Evolutionary conservation across 73 alveolate genomes (phyloP), one percentile per base, ranked within the genome.

Genomic region (Breviolum minutum): DNA sequence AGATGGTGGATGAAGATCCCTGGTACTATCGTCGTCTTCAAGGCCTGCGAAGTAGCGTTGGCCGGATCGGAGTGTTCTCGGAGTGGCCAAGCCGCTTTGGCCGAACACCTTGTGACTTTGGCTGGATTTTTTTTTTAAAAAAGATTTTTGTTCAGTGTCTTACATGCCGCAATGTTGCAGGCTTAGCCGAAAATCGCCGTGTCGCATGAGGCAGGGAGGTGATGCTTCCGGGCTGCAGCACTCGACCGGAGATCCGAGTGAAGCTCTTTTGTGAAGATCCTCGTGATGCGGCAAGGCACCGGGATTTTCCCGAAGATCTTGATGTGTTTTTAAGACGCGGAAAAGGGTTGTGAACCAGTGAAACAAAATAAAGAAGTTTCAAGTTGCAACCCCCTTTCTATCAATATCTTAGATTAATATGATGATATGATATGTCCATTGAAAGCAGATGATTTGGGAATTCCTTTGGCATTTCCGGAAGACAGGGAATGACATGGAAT

Each of bases 231-330:
- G 90, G 90, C 70, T 40, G 30, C 30, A 11, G 70, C 70, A 40
- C 90, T 6, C 90, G 90, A 2, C 90, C 90, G 14, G 90, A 81
- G 70, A 20, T 81, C 20, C 66, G 90, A 5, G 90, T 81, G 71
- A 81, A 81, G 90, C 90, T 81, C 70, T 81, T 81, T 54, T 81
- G 90, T 20, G 71, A 81, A 40, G 90, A 81, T 6, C 71, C 68
- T 6, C 66, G 27, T 22, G 77, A 68, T 68, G 77, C 77, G 77
- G n/a, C 77, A 22, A 40, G 54, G 54, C 77, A 68, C 24, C 77
- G 77, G 77, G 77, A 14, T 14, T 68, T 68, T 6, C n/a, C 24
- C 77, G 77, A 68, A 68, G 77, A 17, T 68, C 24, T 22, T 17
- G 77, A 68, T 6, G 77, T 14, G 24, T 17, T 22, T 68, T 22